These are phyloP conservation scores for Akanthomyces muscarius DNA, from an alignment of 2,329 filamentous ascomycete genomes.

Conservation along the genomic window DNA sequence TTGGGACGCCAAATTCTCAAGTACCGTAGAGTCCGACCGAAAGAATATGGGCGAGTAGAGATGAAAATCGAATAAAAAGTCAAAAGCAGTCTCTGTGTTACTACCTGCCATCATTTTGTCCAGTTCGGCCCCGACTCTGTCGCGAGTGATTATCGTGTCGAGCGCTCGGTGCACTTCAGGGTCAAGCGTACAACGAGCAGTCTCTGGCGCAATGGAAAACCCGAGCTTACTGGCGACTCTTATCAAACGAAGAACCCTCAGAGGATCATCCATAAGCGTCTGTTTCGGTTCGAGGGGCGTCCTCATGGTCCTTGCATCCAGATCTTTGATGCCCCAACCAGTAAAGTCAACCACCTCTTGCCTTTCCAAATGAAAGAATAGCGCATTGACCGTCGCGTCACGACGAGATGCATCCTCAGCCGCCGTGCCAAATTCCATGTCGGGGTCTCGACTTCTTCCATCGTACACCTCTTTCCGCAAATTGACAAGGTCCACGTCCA, in stretches of 20 bases:
- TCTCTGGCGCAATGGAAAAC: conserved; percentile 15
- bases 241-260: conserved; percentile 20
- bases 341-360: conserved; percentile 21
- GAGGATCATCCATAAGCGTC: conserved; percentile 22
- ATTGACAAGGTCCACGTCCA: conserved; percentile 22
- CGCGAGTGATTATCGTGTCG: conserved; percentile 20
- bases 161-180: conserved; percentile 15
- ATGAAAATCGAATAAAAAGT: conserved; percentile 12
- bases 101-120: conserved; percentile 19
- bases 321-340: conserved; percentile 16
- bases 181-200: conserved; percentile 12
- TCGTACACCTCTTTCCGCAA: conserved; percentile 21
- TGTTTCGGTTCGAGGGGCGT: conserved; percentile 20
- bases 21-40: conserved; percentile 15
- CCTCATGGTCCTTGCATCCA: conserved; percentile 18
- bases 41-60: conserved; percentile 20
- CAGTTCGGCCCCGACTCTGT: conserved; percentile 19
- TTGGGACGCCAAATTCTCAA: not conserved
- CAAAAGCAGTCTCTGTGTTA: conserved; percentile 15
- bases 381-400: conserved; percentile 21
- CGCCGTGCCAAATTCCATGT: conserved; percentile 21
- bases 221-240: conserved; percentile 18
- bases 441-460: conserved; percentile 19
- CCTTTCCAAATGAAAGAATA: conserved; percentile 20
- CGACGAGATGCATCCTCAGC: conserved; percentile 21